These are phyloP conservation scores for Candida piceae DNA, from an alignment of 805 yeast species.

Conservation along the genomic window DNA sequence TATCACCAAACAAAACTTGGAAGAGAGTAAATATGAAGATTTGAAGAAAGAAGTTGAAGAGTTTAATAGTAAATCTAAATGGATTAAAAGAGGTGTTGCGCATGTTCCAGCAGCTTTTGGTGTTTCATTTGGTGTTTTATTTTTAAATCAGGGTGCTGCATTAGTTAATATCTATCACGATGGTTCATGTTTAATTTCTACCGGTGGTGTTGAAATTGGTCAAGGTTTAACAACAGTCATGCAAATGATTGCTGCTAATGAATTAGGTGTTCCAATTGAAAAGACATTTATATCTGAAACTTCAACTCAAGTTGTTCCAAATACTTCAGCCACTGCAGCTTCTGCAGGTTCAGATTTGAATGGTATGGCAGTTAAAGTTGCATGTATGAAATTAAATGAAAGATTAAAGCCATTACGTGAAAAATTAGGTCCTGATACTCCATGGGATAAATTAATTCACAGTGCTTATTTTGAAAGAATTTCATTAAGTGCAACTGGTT, in stretches of 20 bases:
- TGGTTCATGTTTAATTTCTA: slow-evolving; percentile 41
- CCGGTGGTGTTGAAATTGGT: slow-evolving; percentile 49
- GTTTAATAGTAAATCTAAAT: slow-evolving; percentile 35
- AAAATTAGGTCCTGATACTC: slow-evolving; percentile 30
- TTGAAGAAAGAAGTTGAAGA: slow-evolving; percentile 33
- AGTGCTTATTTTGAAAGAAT: slow-evolving; percentile 42
- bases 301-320: slow-evolving; percentile 42
- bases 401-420: slow-evolving; percentile 36
- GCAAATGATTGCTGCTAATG: slow-evolving; percentile 43
- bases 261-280: slow-evolving; percentile 36
- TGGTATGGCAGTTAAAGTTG: slow-evolving; percentile 45
- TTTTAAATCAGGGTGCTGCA: slow-evolving; percentile 45
- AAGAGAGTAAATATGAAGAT: slow-evolving; percentile 31
- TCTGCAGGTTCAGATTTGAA: slow-evolving; percentile 45
- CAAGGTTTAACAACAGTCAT: slow-evolving; percentile 45
- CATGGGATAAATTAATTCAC: slow-evolving; percentile 36
- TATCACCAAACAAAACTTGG: slow-evolving; percentile 32
- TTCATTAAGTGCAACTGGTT: slow-evolving; percentile 44
- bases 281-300: slow-evolving; percentile 41
- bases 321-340: slow-evolving; percentile 46
- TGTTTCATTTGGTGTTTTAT: slow-evolving; percentile 40
- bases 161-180: slow-evolving; percentile 40
- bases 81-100: slow-evolving; percentile 44
- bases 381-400: slow-evolving; percentile 40
- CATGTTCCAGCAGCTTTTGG: slow-evolving; percentile 46